A percentile compares a stretch with the other conserved stretches of the same genome.
Evolutionary conservation across 2,329 filamentous ascomycete genomes (phyloP).

Genomic region (Fusarium redolens): DNA sequence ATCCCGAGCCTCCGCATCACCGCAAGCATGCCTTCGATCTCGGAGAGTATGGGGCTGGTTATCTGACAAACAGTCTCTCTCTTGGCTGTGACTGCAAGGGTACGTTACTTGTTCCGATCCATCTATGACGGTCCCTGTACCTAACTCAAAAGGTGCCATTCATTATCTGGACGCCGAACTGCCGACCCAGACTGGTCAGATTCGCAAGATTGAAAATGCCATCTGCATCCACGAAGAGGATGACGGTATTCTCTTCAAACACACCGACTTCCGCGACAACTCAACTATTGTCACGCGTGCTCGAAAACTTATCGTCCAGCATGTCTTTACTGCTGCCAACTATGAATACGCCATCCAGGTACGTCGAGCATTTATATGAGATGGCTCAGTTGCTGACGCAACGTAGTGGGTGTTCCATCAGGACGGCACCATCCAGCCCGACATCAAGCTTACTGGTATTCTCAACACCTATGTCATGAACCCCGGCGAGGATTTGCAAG

Average conservation of each 20-base stretch:
- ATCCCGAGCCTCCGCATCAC: slow-evolving; percentile 83
- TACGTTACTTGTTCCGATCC: slow-evolving; percentile 47
- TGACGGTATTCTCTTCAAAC: slow-evolving; percentile 90
- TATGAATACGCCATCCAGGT: slow-evolving; percentile 77
- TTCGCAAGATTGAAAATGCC: slow-evolving; percentile 88
- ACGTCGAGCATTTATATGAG: not conserved
- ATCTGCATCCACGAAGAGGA: slow-evolving; percentile 97
- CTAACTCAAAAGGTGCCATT: slow-evolving; percentile 58
- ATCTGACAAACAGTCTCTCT: slow-evolving; percentile 83
- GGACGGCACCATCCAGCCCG: slow-evolving; percentile 90
- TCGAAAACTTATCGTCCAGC: slow-evolving; percentile 86
- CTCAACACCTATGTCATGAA: slow-evolving; percentile 90
- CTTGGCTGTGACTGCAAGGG: slow-evolving; percentile 90
- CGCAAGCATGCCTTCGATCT: slow-evolving; percentile 85
- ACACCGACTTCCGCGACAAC: slow-evolving; percentile 92
- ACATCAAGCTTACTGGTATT: slow-evolving; percentile 92
- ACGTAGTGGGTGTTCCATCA: slow-evolving; percentile 81
- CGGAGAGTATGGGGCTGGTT: slow-evolving; percentile 83
- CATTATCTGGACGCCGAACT: slow-evolving; percentile 92
- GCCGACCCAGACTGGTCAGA: slow-evolving; percentile 77
- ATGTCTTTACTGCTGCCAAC: slow-evolving; percentile 95
- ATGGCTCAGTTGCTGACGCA: not conserved
- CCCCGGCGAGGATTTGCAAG: slow-evolving; percentile 53
- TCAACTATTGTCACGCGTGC: slow-evolving; percentile 87
- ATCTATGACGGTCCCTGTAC: accelerated